Evolutionary conservation across 768 basidiomycete species (phyloP).

Genomic region (Favolaschia claudopus): DNA sequence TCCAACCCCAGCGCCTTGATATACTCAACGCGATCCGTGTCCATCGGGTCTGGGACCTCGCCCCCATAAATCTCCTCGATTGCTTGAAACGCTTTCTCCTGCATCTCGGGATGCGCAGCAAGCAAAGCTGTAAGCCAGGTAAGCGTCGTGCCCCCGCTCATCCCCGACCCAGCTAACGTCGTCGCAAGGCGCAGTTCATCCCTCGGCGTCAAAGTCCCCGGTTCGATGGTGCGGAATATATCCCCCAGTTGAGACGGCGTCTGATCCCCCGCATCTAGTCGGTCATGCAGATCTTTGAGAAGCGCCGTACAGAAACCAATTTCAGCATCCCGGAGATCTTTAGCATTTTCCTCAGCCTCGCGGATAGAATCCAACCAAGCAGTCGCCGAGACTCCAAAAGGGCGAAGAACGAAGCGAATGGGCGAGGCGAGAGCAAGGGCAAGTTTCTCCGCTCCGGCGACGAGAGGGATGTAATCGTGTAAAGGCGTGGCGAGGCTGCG

Average conservation of each 20-base stretch:
- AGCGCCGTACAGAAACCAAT: slow-evolving; percentile 8
- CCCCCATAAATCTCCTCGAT: slow-evolving; percentile 18
- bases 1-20: slow-evolving; percentile 19
- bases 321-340: slow-evolving; percentile 14
- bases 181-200: slow-evolving; percentile 18
- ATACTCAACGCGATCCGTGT: slow-evolving; percentile 19
- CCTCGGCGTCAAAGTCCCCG: slow-evolving; percentile 5
- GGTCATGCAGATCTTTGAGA: slow-evolving; percentile 11
- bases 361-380: neutral
- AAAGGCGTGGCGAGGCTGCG: slow-evolving; percentile 18
- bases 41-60: slow-evolving; percentile 6
- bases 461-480: slow-evolving; percentile 16
- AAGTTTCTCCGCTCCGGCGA: neutral
- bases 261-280: slow-evolving; percentile 9
- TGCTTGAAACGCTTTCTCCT: slow-evolving; percentile 9
- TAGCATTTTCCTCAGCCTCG: slow-evolving; percentile 2
- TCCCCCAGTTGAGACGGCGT: slow-evolving; percentile 15
- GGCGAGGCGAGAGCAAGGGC: neutral
- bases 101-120: slow-evolving; percentile 18
- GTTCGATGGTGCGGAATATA: slow-evolving; percentile 2
- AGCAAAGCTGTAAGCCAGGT: slow-evolving; percentile 9
- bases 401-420: neutral
- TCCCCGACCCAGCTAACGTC: slow-evolving; percentile 12
- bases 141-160: neutral
- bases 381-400: neutral